Conservation (phyloP, 2,329 filamentous ascomycete species). For the Colletotrichum sp. region DNA sequence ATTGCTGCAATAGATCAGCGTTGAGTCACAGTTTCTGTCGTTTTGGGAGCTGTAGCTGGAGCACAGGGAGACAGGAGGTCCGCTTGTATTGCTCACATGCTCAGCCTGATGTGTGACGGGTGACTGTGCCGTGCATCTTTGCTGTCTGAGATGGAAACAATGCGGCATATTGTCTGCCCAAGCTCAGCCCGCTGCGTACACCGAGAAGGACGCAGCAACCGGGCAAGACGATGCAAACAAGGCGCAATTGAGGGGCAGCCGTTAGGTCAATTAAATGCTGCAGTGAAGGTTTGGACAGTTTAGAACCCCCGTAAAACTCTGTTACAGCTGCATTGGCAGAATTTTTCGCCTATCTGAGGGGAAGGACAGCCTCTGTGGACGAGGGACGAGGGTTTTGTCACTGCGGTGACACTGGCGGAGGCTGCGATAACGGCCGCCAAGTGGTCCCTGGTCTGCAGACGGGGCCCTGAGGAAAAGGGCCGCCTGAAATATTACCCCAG, state of each 20-base stretch:
- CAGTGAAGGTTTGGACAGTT: constrained; percentile 1
- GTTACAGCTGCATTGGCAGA: constrained; percentile 9
- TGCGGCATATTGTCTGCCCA: background rate
- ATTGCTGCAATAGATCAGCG: background rate
- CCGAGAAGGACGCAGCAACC: background rate
- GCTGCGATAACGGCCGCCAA: constrained; percentile 18
- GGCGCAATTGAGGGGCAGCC: background rate
- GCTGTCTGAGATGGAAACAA: background rate
- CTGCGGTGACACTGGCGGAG: constrained; percentile 12
- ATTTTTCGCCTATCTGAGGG: constrained; percentile 9
- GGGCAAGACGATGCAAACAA: background rate
- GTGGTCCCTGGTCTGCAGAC: constrained; percentile 14
- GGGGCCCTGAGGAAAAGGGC: background rate
- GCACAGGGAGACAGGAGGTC: background rate
- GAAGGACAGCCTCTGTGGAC: background rate
- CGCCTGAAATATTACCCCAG: background rate
- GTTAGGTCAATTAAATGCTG: background rate
- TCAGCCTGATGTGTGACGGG: background rate
- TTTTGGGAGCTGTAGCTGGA: background rate
- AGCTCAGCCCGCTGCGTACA: background rate
- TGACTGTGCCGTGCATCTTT: background rate
- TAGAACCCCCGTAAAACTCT: constrained; percentile 7
- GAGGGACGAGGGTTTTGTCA: constrained; percentile 1
- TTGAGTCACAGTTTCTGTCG: background rate
- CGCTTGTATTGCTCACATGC: background rate